Evolutionary conservation across 441 rosid genomes (phyloP).

Genomic region (Sinapis alba): DNA sequence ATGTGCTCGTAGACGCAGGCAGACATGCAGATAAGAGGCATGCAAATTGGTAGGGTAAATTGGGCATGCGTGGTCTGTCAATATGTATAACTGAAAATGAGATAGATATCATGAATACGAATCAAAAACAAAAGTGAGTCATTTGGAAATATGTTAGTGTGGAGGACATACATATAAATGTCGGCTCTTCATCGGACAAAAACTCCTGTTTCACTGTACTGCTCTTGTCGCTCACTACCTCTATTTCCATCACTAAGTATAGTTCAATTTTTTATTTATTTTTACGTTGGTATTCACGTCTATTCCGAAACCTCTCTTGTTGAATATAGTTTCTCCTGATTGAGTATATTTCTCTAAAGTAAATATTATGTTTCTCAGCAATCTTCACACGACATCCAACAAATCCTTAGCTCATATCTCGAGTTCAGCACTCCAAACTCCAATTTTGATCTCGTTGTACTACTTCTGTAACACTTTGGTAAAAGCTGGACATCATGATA

Average conservation of each 20-base stretch:
- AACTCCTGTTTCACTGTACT: conserved; percentile 39
- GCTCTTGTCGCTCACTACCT: conserved; percentile 26
- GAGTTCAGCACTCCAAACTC: background rate
- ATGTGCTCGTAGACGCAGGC: conserved; percentile 24
- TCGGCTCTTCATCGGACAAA: conserved; percentile 58
- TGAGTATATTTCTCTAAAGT: background rate
- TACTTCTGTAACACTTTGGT: background rate
- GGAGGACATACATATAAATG: conserved; percentile 39
- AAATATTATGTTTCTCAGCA: background rate
- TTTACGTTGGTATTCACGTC: background rate
- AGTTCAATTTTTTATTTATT: background rate
- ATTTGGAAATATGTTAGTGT: conserved; percentile 36
- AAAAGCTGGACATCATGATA: background rate
- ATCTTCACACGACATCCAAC: background rate
- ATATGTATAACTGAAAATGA: conserved; percentile 24
- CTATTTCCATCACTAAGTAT: background rate
- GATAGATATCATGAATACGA: background rate
- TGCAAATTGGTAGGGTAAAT: conserved; percentile 35
- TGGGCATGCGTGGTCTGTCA: conserved; percentile 33
- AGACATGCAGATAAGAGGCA: conserved; percentile 25
- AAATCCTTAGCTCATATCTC: background rate
- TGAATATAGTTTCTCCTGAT: background rate
- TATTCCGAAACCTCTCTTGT: background rate
- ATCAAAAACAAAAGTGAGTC: conserved; percentile 17
- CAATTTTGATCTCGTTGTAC: background rate